Conservation (phyloP, 805 yeast genomes). For the Naumovozyma baii region DNA sequence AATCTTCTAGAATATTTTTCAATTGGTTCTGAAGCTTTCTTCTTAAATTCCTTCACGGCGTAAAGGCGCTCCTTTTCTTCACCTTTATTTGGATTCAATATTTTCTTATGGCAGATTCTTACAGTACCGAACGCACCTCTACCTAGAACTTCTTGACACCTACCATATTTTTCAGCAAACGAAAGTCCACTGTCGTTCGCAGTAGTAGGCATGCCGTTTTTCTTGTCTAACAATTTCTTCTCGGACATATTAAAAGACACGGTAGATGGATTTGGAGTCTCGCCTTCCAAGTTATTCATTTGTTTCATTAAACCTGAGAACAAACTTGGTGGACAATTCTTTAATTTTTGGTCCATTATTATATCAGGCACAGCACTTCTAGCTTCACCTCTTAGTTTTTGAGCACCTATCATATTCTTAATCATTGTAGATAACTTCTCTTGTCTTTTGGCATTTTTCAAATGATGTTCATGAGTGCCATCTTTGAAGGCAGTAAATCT, state of each 20-base stretch:
- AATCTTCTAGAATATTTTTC: slow-evolving; percentile 62
- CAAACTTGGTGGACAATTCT: slow-evolving; percentile 52
- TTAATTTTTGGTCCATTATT: slow-evolving; percentile 29
- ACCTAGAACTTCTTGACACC: slow-evolving; percentile 91
- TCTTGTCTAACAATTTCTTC: not conserved
- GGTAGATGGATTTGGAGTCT: not conserved
- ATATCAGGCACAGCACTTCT: slow-evolving; percentile 65
- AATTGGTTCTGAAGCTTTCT: slow-evolving; percentile 49
- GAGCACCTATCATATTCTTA: slow-evolving; percentile 66
- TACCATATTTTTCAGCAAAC: slow-evolving; percentile 82
- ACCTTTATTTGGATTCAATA: slow-evolving; percentile 7
- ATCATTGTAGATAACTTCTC: slow-evolving; percentile 68
- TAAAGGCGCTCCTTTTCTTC: slow-evolving; percentile 39
- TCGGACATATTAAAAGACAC: not conserved
- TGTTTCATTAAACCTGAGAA: slow-evolving; percentile 60
- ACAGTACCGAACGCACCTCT: slow-evolving; percentile 93
- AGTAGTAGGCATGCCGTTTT: not conserved
- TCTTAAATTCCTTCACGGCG: slow-evolving; percentile 83
- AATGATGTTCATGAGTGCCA: slow-evolving; percentile 72
- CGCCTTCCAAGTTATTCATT: slow-evolving; percentile 22
- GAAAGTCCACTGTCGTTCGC: not conserved
- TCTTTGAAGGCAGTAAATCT: slow-evolving; percentile 52
- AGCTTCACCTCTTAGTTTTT: slow-evolving; percentile 60
- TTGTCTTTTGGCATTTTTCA: slow-evolving; percentile 67
- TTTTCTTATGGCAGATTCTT: slow-evolving; percentile 69